Base-by-base conservation (phyloP, 2,329 filamentous ascomycete genomes). In the Nothopassalora personata region DNA sequence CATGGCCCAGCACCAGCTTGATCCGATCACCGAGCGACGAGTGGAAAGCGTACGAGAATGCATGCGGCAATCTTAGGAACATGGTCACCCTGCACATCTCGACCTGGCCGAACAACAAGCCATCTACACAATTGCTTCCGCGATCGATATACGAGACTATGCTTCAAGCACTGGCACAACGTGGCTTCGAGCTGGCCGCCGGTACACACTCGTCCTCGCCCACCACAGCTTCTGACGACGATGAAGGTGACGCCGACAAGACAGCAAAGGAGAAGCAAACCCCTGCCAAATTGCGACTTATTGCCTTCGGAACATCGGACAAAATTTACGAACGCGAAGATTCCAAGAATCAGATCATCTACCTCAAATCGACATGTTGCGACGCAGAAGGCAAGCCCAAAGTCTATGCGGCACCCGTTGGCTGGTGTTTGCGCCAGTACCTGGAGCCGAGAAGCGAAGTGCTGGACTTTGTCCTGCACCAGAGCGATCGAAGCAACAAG, bases 21-120 rank as follows among this genome's bases (percentile, higher is more conserved):
- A 71, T 79, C n/a, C 65, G 74, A 15, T 68, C 62, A 36, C 76
- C 75, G 53, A 74, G 70, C 50, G 72, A 75, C 15, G 72, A 73
- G n/a, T 80, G 79, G 66, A 66, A 71, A 59, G 68, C 73, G 19
- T 79, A 75, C 54, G 75, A 78, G 68, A 72, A 47, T 34, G 49
- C 58, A 50, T 48, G 48, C 56, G 34, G 54, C 15, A 62, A 63
- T 18, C 67, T 81, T 11, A 66, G 69, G 9, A 66, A 75, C 33
- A 69, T 81, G 8, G 70, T 76, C 4, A 79, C 78, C 0, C 67
- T 81, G 18, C 77, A 80, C 60, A 76, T 80, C 61, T 77, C 76
- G 0, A 78, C 75, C 4, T 80, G 78, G 76, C 79, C 79, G 5
- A 77, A 65, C 23, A 78, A 77, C 61, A 72, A 69, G 43, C 75